Evolutionary conservation across 805 yeast species (phyloP).

Genomic region (Candida berthetii): DNA sequence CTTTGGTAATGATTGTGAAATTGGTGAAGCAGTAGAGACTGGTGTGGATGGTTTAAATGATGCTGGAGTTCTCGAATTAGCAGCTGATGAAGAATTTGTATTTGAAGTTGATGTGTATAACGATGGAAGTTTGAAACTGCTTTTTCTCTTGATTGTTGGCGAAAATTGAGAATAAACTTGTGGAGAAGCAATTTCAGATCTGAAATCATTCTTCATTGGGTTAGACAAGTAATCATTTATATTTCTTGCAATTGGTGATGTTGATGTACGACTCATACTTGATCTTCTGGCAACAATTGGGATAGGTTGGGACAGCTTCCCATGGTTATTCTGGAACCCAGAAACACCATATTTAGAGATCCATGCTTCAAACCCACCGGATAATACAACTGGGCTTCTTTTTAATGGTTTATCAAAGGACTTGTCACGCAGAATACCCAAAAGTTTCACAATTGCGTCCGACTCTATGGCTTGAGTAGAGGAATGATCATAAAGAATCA

Average conservation of each 20-base stretch:
- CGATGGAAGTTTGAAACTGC: constrained; percentile 11
- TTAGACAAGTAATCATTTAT: constrained; percentile 12
- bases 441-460: constrained; percentile 6
- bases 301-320: constrained; percentile 5
- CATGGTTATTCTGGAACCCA: constrained; percentile 14
- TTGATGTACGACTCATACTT: constrained; percentile 4
- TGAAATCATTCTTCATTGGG: constrained; percentile 12
- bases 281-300: constrained; percentile 5
- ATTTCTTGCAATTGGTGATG: constrained; percentile 7
- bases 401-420: constrained; percentile 29
- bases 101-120: constrained; percentile 1
- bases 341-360: constrained; percentile 12
- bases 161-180: constrained; percentile 8
- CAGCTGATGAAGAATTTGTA: constrained; percentile 8
- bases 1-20: neutral
- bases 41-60: neutral
- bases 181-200: neutral
- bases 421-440: constrained; percentile 26
- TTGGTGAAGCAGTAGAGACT: neutral
- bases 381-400: constrained; percentile 37
- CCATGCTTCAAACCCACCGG: constrained; percentile 54
- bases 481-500: constrained; percentile 45
- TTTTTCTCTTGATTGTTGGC: constrained; percentile 9
- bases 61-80: neutral
- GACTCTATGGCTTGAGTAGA: constrained; percentile 1